Evolutionary conservation across 75 land plant species (phyloP).

Genomic region (Isoetes taiwanensis): DNA sequence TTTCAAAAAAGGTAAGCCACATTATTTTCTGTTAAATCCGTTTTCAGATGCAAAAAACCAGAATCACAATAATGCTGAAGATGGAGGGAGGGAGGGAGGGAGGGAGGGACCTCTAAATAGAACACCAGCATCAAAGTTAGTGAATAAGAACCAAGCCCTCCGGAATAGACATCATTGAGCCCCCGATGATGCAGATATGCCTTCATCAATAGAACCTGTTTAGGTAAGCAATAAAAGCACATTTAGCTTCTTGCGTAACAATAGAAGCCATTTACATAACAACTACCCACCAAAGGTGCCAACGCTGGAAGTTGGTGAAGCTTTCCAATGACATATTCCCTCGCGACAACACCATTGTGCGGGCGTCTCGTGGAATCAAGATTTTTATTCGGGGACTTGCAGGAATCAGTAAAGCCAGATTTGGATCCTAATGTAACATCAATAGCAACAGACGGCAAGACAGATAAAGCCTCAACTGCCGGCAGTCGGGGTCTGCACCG

Average conservation of each 20-base stretch:
- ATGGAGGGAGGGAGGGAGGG: background rate
- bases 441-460: constrained; percentile 17
- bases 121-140: constrained; percentile 31
- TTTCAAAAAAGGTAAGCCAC: too few relatives aligned
- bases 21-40: too few relatives aligned
- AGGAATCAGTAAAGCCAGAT: background rate
- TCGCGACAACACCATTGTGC: constrained; percentile 33
- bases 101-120: constrained; percentile 27
- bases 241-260: background rate
- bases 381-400: background rate
- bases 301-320: constrained; percentile 30
- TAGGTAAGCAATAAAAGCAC: background rate
- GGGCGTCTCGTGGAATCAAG: constrained; percentile 11
- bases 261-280: background rate
- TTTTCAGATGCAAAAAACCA: background rate
- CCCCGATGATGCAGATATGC: constrained; percentile 29
- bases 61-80: background rate
- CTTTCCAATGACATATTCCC: constrained; percentile 31
- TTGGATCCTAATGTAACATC: constrained; percentile 33
- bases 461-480: background rate
- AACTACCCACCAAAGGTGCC: constrained; percentile 34
- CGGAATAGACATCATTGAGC: constrained; percentile 30
- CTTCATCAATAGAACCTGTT: constrained; percentile 34
- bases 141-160: constrained; percentile 37
- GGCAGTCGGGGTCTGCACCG: constrained; percentile 14